Evolutionary conservation across 192 early-diverging fungal species (phyloP), one percentile per base, ranked within the genome.

Genomic region (Anaeromyces robustus): DNA sequence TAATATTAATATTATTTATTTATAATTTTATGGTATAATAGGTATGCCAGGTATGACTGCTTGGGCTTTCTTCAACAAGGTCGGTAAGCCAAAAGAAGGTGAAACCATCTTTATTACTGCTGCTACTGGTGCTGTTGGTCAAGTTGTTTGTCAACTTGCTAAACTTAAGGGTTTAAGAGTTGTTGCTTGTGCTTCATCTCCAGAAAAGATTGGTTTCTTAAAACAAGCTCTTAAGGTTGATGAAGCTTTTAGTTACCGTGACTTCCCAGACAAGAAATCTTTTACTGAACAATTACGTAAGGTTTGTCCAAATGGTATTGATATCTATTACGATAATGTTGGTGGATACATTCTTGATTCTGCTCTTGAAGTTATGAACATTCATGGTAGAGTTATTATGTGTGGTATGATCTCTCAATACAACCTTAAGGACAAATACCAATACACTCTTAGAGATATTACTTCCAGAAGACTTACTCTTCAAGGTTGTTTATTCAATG

Each of bases 21-120:
- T 34, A 34, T 34, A 7, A 34, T 34, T 34, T 34, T 7, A 7
- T 34, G 32, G 16, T n/a, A 11, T 68, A 68, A 68, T 11, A n/a
- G 85, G 95, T 30, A 95, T 96, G 93, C 91, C 95, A 30, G 91
- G 92, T 31, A 87, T 92, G 77, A 96, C 95, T 13, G 95, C 94
- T 0, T 41, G 82, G 28, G 84, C 80, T 30, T 77, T 92, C 31
- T 83, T 95, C 22, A 77, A 89, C 34, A 83, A 86, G 14, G 83
- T 92, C 29, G 94, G 92, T 30, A 83, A 93, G 80, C 92, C 94
- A 80, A 93, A 94, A 84, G 83, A 83, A 4, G 95, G 95, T 22
- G 95, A 98, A 81, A 96, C 94, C 3, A 84, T 96, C 17, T 95
- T 91, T 77, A 89, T 97, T 29, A 92, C 89, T 78, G 94, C 92